These are phyloP conservation scores for Cystobasidium slooffiae DNA, from an alignment of 1,284 basidiomycete genomes.

Conservation along the genomic window DNA sequence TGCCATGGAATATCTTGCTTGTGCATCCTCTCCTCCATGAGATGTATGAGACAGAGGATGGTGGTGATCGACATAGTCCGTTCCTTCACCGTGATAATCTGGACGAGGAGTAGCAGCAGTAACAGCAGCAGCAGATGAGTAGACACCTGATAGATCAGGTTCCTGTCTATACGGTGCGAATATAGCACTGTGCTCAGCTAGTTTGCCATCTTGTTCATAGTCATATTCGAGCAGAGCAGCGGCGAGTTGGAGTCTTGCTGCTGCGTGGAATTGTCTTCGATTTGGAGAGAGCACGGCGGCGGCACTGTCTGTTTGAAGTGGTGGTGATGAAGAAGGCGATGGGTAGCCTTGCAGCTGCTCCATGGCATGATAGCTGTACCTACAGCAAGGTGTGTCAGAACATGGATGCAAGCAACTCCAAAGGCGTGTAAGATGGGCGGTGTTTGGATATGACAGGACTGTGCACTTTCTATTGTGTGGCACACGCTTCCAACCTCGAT, in stretches of 20 bases:
- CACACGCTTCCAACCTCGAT: too few species aligned
- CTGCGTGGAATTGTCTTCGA: conserved; percentile 10
- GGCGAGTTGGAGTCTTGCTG: conserved; percentile 26
- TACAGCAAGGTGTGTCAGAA: neutral
- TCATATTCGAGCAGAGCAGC: conserved; percentile 37
- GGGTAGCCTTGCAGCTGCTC: neutral
- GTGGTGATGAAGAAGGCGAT: neutral
- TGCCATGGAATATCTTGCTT: too few species aligned
- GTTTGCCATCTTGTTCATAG: conserved; percentile 26
- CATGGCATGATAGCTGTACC: conserved; percentile 10
- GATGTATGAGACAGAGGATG: too few species aligned
- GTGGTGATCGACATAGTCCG: neutral
- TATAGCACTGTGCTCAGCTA: conserved; percentile 40
- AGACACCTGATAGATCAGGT: neutral
- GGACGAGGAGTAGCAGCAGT: neutral
- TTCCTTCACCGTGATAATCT: neutral
- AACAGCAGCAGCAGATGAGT: neutral
- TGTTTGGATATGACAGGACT: too few species aligned
- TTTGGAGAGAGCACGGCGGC: too few species aligned
- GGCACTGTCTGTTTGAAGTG: neutral
- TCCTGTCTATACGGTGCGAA: conserved; percentile 39
- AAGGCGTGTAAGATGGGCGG: too few species aligned
- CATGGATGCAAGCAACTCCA: neutral
- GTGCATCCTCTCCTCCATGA: too few species aligned
- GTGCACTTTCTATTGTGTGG: too few species aligned